Evolutionary conservation across 306 rosid species (phyloP), one percentile per base, ranked within the genome.

Genomic region (Corylus avellana): DNA sequence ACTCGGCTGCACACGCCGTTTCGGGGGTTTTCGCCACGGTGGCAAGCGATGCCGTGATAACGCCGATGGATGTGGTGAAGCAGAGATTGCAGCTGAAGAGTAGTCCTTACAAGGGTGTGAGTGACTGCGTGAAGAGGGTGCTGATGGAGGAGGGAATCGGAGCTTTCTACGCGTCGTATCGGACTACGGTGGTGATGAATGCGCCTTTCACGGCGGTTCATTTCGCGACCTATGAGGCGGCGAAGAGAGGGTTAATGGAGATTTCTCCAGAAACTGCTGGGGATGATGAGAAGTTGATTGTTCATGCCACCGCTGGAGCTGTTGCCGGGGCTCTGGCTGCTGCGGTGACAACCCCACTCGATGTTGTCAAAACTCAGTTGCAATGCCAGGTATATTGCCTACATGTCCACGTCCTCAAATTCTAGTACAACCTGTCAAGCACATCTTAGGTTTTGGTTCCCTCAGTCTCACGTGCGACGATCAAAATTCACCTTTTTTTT

Each of bases 41-140:
- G 4, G 79, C 90, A 2, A 91, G 98, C 20, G 98, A 93, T 47
- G 88, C 97, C 0, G 94, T 93, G 59, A 90, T 93, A n/a, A 93
- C 98, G n/a, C 98, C 98, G 0, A 90, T 91, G 98, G 98, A 93
- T 72, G 82, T 93, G 94, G 98, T 93, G 82, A 93, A 93, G 86
- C 98, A 93, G 91, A 81, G 98, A 72, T 76, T 93, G 85, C 98
- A 93, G 79, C 59, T 93, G 85, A 73, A 87, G 50, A 88, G 85
- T 17, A 90, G 97, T 50, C 92, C 88, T 13, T 93, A 93, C 72
- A 90, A 85, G 51, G 97, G 98, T 1, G 97, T 93, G 14, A 85
- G 79, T 83, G 92, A 93, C 67, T 93, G 98, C 48, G 87, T 90
- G 57, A 81, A 29, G 84, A 90, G 85, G 85, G 98, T 91, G 37